A percentile compares a stretch with the other conserved stretches of the same genome.
phyloP scores from a whole-genome alignment of 106 monocot species.

The Dendrobium catenatum region DNA sequence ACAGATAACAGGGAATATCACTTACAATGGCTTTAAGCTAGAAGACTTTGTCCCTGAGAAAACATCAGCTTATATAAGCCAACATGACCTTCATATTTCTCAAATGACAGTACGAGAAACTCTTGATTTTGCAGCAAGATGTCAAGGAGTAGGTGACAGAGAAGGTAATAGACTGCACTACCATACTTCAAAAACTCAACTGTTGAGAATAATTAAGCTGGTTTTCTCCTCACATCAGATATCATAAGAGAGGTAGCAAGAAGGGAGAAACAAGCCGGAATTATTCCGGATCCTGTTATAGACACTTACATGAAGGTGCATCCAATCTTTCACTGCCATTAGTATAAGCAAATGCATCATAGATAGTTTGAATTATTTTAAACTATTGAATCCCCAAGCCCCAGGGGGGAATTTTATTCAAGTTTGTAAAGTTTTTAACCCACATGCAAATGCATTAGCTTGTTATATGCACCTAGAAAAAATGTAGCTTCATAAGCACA shows the following conservation, averaged over 20 bases:
- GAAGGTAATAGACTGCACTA: neutral
- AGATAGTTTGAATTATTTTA: neutral
- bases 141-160: slow-evolving; percentile 10
- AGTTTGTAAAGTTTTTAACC: neutral
- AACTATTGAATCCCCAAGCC: neutral
- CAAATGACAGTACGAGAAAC: slow-evolving; percentile 11
- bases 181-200: too few species aligned
- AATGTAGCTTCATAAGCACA: neutral
- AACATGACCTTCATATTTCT: slow-evolving; percentile 65
- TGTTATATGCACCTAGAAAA: neutral
- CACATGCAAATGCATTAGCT: neutral
- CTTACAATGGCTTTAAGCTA: slow-evolving; percentile 70
- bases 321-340: neutral
- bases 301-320: slow-evolving; percentile 11
- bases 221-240: neutral
- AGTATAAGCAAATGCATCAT: neutral
- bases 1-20: slow-evolving; percentile 64
- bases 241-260: slow-evolving; percentile 4
- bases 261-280: slow-evolving; percentile 2
- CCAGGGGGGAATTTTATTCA: neutral
- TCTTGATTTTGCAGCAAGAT: slow-evolving; percentile 8
- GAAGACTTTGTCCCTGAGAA: slow-evolving; percentile 65
- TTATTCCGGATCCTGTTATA: neutral
- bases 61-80: slow-evolving; percentile 79
- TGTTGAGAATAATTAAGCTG: neutral